Percentiles rank a stretch among this genome's conserved stretches.
phyloP scores from a whole-genome alignment of 2,329 filamentous ascomycete species.

The Fusarium nodosum region DNA sequence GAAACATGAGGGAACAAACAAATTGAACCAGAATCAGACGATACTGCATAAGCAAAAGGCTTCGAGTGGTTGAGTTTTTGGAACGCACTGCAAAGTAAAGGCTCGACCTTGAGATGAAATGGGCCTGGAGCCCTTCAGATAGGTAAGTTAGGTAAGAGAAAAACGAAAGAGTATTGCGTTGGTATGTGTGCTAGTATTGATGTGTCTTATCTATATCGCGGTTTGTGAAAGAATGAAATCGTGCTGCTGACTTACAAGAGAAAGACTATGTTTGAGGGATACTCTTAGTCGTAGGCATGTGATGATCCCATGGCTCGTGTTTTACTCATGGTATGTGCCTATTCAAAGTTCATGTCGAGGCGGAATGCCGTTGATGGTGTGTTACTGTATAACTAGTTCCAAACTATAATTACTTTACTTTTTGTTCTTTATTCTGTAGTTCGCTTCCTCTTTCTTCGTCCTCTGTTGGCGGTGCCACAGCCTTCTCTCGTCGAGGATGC shows the following conservation, averaged over 20 bases:
- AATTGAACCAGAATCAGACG: slow-evolving; percentile 18
- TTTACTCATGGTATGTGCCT: too few species aligned
- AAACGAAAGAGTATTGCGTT: neutral
- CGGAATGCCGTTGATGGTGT: neutral
- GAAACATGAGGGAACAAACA: slow-evolving; percentile 11
- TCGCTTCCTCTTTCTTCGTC: slow-evolving; percentile 19
- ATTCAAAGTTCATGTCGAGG: neutral
- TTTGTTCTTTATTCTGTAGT: slow-evolving; percentile 15
- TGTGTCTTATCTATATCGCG: neutral
- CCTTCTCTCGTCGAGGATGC: slow-evolving; percentile 38
- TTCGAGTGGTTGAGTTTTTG: neutral
- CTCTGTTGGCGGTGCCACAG: slow-evolving; percentile 3
- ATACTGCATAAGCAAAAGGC: neutral
- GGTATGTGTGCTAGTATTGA: neutral
- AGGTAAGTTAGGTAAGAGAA: neutral
- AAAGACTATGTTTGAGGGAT: too few species aligned
- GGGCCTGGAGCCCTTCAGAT: neutral
- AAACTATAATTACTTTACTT: neutral
- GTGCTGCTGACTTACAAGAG: too few species aligned
- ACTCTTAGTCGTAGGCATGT: too few species aligned
- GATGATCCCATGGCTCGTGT: too few species aligned
- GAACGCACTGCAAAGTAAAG: neutral
- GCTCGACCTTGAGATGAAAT: neutral
- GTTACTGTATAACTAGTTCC: neutral
- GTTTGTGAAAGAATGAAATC: neutral